Percentiles rank a stretch among this genome's conserved stretches.
Evolutionary conservation across 2,329 filamentous ascomycete species (phyloP).

Genomic region (Aspergillus pseudoviridinutans): DNA sequence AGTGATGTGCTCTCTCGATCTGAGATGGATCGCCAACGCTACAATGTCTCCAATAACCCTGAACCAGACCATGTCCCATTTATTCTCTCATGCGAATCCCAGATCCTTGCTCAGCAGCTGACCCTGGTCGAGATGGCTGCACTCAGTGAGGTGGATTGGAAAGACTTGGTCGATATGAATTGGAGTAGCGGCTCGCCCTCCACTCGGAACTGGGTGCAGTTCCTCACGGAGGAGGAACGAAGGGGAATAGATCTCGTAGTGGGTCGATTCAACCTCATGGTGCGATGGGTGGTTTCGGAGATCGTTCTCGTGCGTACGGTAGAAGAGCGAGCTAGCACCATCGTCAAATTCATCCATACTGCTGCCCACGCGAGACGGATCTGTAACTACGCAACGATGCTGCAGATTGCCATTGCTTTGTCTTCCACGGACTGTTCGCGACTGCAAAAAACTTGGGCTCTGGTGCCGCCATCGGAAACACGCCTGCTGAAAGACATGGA

Average conservation of each 20-base stretch:
- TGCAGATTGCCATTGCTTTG: slow-evolving; percentile 61
- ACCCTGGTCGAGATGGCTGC: slow-evolving; percentile 64
- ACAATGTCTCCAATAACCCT: slow-evolving; percentile 7
- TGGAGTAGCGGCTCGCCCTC: slow-evolving; percentile 55
- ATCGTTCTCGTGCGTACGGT: slow-evolving; percentile 56
- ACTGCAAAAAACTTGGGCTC: slow-evolving; percentile 56
- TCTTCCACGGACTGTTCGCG: slow-evolving; percentile 57
- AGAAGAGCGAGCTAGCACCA: slow-evolving; percentile 56
- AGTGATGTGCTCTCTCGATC: slow-evolving; percentile 32
- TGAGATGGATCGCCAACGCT: slow-evolving; percentile 21
- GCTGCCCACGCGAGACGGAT: slow-evolving; percentile 55
- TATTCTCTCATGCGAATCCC: slow-evolving; percentile 59
- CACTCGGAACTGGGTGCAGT: slow-evolving; percentile 59
- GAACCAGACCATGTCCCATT: slow-evolving; percentile 54
- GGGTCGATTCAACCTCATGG: slow-evolving; percentile 63
- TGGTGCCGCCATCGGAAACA: slow-evolving; percentile 53
- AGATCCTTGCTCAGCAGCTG: slow-evolving; percentile 59
- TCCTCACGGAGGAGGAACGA: slow-evolving; percentile 51
- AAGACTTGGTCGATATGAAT: slow-evolving; percentile 60
- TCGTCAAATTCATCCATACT: slow-evolving; percentile 62
- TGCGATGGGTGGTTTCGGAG: slow-evolving; percentile 63
- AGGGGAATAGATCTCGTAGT: slow-evolving; percentile 62
- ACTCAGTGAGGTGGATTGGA: slow-evolving; percentile 63
- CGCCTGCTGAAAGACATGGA: slow-evolving; percentile 57
- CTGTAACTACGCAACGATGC: slow-evolving; percentile 63